Evolutionary conservation across 495 filamentous ascomycete genomes (phyloP).

Genomic region (Penicillium waksmanii): DNA sequence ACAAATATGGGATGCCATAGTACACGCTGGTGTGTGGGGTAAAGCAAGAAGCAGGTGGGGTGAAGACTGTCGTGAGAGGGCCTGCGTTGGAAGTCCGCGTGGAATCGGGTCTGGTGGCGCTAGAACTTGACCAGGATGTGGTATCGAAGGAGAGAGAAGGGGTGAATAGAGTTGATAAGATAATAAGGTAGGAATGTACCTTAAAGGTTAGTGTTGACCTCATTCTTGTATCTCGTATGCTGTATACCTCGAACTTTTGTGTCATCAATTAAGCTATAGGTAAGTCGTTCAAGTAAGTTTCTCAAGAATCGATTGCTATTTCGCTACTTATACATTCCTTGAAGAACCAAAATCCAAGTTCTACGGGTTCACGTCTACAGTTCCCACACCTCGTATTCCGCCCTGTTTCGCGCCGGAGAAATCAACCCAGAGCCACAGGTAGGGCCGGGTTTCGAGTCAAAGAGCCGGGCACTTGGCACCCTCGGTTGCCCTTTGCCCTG

Average conservation of each 20-base stretch:
- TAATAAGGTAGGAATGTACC: background rate
- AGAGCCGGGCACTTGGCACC: no score
- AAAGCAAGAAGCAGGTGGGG: slow-evolving; percentile 15
- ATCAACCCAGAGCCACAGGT: background rate
- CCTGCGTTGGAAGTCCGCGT: slow-evolving; percentile 6
- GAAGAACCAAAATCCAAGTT: background rate
- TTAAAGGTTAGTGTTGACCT: background rate
- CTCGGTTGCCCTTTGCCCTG: no score
- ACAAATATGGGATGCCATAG: slow-evolving; percentile 4
- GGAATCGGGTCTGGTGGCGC: background rate
- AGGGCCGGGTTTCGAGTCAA: background rate
- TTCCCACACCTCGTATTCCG: slow-evolving; percentile 1
- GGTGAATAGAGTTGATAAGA: background rate
- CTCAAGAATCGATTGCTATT: no score
- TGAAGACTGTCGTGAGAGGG: slow-evolving; percentile 20
- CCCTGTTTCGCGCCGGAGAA: background rate
- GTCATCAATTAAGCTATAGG: no score
- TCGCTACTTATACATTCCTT: background rate
- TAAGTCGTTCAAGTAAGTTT: no score
- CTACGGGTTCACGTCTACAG: background rate
- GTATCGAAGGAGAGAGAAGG: background rate
- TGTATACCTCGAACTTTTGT: no score
- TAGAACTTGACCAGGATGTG: background rate
- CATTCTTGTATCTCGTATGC: no score
- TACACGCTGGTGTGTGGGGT: background rate